phyloP scores from a whole-genome alignment of 345 rosid genomes.

The Litchi chinensis region DNA sequence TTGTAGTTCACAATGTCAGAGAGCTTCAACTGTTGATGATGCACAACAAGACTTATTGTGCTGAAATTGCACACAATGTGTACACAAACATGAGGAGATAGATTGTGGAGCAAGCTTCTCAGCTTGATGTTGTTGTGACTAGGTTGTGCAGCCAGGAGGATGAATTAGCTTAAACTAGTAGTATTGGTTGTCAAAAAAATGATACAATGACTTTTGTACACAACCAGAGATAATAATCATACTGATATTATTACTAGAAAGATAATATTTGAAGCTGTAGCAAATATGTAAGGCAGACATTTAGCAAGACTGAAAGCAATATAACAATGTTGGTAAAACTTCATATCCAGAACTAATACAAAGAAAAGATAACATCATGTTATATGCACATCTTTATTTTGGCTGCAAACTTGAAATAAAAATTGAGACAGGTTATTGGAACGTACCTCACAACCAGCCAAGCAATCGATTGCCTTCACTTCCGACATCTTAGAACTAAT shows the following conservation, averaged over 20 bases:
- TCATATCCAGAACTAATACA: not conserved
- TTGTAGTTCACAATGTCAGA: no score
- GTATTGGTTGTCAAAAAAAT: no score
- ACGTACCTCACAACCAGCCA: slow-evolving; percentile 69
- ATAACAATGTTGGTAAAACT: not conserved
- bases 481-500: slow-evolving; percentile 51
- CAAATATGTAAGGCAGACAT: slow-evolving; percentile 2
- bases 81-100: no score
- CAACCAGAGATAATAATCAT: not conserved
- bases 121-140: no score
- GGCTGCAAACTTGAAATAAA: slow-evolving; percentile 1
- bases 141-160: no score
- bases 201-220: not conserved
- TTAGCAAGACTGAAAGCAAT: not conserved
- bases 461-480: slow-evolving; percentile 81
- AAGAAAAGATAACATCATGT: not conserved
- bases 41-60: no score
- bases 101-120: no score
- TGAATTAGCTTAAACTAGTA: no score
- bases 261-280: not conserved
- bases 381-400: not conserved
- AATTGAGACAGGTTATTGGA: not conserved
- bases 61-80: no score
- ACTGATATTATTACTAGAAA: not conserved
- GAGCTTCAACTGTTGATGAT: not conserved